Evolutionary conservation across 805 yeast genomes (phyloP).

Genomic region (Candida mattraensis): DNA sequence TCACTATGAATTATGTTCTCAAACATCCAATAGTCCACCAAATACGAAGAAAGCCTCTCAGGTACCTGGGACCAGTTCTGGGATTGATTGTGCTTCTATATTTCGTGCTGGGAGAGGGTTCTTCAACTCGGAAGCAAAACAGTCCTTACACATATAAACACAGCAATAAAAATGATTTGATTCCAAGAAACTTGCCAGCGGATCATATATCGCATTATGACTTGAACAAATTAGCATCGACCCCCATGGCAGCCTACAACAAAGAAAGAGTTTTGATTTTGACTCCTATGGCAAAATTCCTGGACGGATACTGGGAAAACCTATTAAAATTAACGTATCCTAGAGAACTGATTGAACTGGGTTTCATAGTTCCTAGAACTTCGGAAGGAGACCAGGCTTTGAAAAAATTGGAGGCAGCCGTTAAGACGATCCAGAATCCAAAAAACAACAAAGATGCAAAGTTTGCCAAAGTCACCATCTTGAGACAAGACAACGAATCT

Average conservation of each 20-base stretch:
- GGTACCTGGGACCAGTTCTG: constrained; percentile 46
- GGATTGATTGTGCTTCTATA: constrained; percentile 42
- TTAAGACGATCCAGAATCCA: constrained; percentile 68
- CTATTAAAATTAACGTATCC: constrained; percentile 76
- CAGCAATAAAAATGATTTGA: constrained; percentile 41
- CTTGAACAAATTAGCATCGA: constrained; percentile 72
- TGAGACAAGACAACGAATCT: constrained; percentile 87
- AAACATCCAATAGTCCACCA: constrained; percentile 41
- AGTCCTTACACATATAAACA: constrained; percentile 43
- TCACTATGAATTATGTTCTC: constrained; percentile 5
- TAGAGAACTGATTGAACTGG: constrained; percentile 79
- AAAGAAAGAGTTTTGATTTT: constrained; percentile 82
- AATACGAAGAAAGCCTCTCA: constrained; percentile 60
- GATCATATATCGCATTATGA: constrained; percentile 83
- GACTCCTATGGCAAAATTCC: constrained; percentile 88
- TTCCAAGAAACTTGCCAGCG: constrained; percentile 62
- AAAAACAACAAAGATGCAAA: constrained; percentile 51
- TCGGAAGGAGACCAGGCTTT: constrained; percentile 80
- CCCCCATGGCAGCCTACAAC: constrained; percentile 69
- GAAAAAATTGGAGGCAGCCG: constrained; percentile 67
- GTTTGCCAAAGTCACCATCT: constrained; percentile 80
- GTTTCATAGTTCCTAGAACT: constrained; percentile 86
- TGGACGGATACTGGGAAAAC: constrained; percentile 86
- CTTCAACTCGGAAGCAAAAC: constrained; percentile 22
- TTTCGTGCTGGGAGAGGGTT: constrained; percentile 39